Base-by-base conservation (phyloP, 1,284 basidiomycete species). In the Lentinus polychrous region DNA sequence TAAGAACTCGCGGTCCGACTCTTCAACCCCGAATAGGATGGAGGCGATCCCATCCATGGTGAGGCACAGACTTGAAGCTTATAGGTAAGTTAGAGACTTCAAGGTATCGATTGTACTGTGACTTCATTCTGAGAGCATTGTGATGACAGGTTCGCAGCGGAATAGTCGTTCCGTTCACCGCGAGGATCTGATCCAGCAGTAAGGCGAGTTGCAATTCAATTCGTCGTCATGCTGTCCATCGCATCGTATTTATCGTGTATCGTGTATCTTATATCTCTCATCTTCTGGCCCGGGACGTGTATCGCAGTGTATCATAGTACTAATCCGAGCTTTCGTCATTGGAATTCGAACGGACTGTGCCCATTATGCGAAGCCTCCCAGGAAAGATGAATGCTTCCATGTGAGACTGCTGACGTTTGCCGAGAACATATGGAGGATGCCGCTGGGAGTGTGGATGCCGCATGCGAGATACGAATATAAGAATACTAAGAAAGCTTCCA, bases 31-130 rank as follows among this genome's bases (percentile, higher is more conserved):
- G 46, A 55, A 53, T 45, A 32, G 50, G 33, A 47, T 44, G 37
- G 53, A 52, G 39, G 53, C 49, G 27, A 51, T 50, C 42, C 44
- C 38, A 37, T 51, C 49, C 38, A 48, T 50, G 43, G 52, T 48
- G 52, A 57, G 48, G 53, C 54, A 52, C 51, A 62, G 58, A 52
- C 58, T 66, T 43, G 62, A 57, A 37, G 59, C 54, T 49, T 63
- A 57, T 57, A 61, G 61, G 63, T 64, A 57, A 53, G 61, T 55
- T 46, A 48, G 40, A 46, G 36, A 22, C 22, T 34, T 20, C 18
- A 34, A 43, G 33, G 23, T 20, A 33, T 17, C n/a, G 17, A 49
- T 10, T 17, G 34, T 27, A 33, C 49, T 49, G 33, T 52, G 50
- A 54, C 43, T 46, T 56, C 52, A 52, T 52, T 15, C 20, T 27